These are phyloP conservation scores for Trypanosoma boissoni DNA, from an alignment of 208 protist genomes.

Conservation along the genomic window DNA sequence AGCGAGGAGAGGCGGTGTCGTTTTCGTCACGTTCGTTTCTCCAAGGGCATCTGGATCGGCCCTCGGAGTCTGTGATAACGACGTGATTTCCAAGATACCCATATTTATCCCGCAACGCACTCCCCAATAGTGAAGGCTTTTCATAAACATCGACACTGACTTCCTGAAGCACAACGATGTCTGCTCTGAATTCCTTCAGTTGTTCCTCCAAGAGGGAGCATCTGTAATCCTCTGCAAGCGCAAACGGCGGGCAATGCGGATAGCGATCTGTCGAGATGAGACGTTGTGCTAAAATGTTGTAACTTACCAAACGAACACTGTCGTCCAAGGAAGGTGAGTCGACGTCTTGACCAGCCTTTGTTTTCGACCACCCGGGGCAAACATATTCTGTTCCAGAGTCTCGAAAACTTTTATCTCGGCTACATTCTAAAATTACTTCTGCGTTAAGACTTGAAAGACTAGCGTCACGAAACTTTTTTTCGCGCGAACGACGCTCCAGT, in stretches of 20 bases:
- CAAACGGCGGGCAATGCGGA: constrained; percentile 49
- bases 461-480: constrained; percentile 38
- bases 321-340: neutral
- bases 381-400: constrained; percentile 1
- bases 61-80: constrained; percentile 63
- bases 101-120: constrained; percentile 38
- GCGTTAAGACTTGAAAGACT: constrained; percentile 59
- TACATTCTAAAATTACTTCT: constrained; percentile 58
- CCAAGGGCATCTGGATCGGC: constrained; percentile 34
- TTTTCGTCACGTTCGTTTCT: constrained; percentile 1
- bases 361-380: constrained; percentile 71
- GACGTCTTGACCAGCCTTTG: constrained; percentile 1
- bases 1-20: neutral
- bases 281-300: constrained; percentile 82
- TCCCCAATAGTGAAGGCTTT: constrained; percentile 42
- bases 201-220: constrained; percentile 63
- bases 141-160: constrained; percentile 75
- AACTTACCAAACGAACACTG: constrained; percentile 57
- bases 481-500: constrained; percentile 62
- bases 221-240: constrained; percentile 76
- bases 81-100: constrained; percentile 62
- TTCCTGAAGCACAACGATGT: constrained; percentile 72
- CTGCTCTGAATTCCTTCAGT: constrained; percentile 37
- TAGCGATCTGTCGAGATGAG: constrained; percentile 73
- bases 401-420: constrained; percentile 26